Percentiles rank a stretch among this genome's conserved stretches.
Evolutionary conservation across 2,329 filamentous ascomycete genomes (phyloP).

Genomic region (Beauveria scarabaeidicola): DNA sequence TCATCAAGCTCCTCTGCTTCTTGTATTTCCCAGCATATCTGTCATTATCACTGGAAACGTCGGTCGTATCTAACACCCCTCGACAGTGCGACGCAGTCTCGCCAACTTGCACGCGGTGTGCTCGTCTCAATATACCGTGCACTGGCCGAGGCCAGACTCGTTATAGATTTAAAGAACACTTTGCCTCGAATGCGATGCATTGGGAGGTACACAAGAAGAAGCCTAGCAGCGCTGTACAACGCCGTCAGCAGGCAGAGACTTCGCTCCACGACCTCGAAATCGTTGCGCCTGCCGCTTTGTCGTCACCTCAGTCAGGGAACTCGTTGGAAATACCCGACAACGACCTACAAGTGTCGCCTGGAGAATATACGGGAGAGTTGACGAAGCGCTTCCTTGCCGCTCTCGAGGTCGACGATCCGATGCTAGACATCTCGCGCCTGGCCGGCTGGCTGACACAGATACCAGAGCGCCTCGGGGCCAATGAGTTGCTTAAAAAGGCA

Average conservation of each 20-base stretch:
- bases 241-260: neutral
- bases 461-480: neutral
- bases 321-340: neutral
- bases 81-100: neutral
- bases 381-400: neutral
- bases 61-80: neutral
- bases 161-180: neutral
- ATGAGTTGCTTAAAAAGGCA: neutral
- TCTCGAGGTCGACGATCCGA: neutral
- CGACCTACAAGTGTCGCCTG: neutral
- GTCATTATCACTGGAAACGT: neutral
- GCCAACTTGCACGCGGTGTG: neutral
- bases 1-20: too few species aligned
- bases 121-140: neutral
- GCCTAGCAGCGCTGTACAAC: neutral
- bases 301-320: neutral
- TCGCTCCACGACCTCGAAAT: neutral
- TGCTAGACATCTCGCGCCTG: neutral
- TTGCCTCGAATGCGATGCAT: neutral
- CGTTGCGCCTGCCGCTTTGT: neutral
- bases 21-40: neutral
- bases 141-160: neutral
- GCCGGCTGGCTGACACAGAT: neutral
- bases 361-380: neutral
- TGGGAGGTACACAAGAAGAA: neutral